A percentile compares a stretch with the other conserved stretches of the same genome.
Evolutionary conservation across 768 basidiomycete species (phyloP).

Genomic region (Termitomyces sp.): DNA sequence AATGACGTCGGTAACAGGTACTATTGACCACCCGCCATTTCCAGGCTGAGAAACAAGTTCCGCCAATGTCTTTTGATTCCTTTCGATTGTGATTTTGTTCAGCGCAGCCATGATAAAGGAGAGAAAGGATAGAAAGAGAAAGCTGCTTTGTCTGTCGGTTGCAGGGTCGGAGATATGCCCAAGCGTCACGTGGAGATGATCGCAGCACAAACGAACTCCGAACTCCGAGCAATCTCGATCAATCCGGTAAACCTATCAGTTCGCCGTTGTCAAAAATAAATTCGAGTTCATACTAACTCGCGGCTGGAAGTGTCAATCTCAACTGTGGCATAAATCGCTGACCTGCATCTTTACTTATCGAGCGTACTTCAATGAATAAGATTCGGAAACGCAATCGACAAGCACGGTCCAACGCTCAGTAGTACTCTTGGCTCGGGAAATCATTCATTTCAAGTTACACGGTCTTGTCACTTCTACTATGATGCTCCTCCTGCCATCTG

Average conservation of each 20-base stretch:
- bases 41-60: slow-evolving; percentile 72
- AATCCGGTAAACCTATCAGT: neutral
- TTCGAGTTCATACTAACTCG: too few species aligned
- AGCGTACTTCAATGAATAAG: neutral
- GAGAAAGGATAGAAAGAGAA: too few species aligned
- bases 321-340: too few species aligned
- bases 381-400: neutral
- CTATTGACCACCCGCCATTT: slow-evolving; percentile 54
- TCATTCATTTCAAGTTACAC: neutral
- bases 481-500: neutral
- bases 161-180: neutral
- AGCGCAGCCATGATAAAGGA: slow-evolving; percentile 26
- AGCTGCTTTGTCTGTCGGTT: neutral
- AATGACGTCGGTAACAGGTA: slow-evolving; percentile 8
- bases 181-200: neutral
- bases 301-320: too few species aligned
- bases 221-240: neutral
- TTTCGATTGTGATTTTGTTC: slow-evolving; percentile 58
- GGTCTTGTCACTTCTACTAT: neutral
- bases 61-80: slow-evolving; percentile 60
- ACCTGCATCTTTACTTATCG: neutral
- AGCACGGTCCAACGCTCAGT: neutral
- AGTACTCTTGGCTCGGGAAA: neutral
- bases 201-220: neutral
- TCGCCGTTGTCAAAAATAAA: neutral